Evolutionary conservation across 2,329 filamentous ascomycete species (phyloP).

Genomic region (Curvularia eragrostidis): DNA sequence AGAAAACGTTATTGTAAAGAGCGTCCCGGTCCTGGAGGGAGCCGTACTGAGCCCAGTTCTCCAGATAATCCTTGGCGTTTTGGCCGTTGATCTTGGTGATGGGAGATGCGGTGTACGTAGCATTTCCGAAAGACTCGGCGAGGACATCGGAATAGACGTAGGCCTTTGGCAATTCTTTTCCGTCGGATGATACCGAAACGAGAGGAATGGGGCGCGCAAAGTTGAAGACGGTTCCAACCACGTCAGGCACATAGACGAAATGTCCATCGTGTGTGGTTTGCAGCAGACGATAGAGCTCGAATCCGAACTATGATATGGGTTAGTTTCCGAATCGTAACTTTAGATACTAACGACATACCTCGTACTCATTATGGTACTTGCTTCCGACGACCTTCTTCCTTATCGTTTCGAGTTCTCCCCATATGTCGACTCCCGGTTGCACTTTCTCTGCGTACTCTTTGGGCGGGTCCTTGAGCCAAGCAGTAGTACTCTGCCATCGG

Average conservation of each 20-base stretch:
- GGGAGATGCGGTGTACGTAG: neutral
- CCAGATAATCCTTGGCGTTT: slow-evolving; percentile 9
- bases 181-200: slow-evolving; percentile 66
- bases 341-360: slow-evolving; percentile 27
- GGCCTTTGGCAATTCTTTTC: slow-evolving; percentile 59
- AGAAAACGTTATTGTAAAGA: slow-evolving; percentile 61
- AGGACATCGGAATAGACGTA: slow-evolving; percentile 61
- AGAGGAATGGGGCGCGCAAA: slow-evolving; percentile 59
- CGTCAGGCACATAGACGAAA: slow-evolving; percentile 63
- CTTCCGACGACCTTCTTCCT: slow-evolving; percentile 47
- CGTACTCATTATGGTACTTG: slow-evolving; percentile 52
- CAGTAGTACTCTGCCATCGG: slow-evolving; percentile 55
- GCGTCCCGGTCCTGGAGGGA: slow-evolving; percentile 64
- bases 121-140: slow-evolving; percentile 24
- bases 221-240: slow-evolving; percentile 60
- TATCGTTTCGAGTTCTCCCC: slow-evolving; percentile 49
- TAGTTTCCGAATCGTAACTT: slow-evolving; percentile 5
- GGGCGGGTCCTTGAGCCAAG: slow-evolving; percentile 55
- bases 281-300: slow-evolving; percentile 51
- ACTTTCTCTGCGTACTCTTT: slow-evolving; percentile 56
- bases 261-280: slow-evolving; percentile 69
- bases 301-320: slow-evolving; percentile 36
- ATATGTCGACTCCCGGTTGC: slow-evolving; percentile 53
- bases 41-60: slow-evolving; percentile 57
- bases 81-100: slow-evolving; percentile 3